These are phyloP conservation scores for Annona squamosa DNA, from an alignment of 164 flowering plant genomes.

Conservation along the genomic window DNA sequence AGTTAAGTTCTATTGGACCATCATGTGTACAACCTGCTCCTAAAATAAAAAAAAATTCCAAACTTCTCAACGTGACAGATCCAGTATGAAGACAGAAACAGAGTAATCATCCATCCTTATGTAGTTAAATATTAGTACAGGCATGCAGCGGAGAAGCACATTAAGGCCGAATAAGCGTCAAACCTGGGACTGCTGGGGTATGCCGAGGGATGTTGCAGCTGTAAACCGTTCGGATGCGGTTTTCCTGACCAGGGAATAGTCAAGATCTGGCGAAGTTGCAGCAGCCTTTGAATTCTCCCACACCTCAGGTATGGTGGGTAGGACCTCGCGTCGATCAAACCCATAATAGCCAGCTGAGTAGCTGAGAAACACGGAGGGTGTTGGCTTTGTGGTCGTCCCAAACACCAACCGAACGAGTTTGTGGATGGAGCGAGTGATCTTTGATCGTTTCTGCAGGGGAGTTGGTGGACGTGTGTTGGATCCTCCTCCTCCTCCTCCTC, in stretches of 20 bases:
- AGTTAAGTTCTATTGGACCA: no score
- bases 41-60: background rate
- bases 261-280: slow-evolving; percentile 36
- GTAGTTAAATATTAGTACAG: no score
- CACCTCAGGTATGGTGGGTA: slow-evolving; percentile 47
- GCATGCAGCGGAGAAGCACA: background rate
- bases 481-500: no score
- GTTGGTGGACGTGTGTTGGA: background rate
- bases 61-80: background rate
- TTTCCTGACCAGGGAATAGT: slow-evolving; percentile 26
- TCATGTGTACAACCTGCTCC: no score
- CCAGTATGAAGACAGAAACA: background rate
- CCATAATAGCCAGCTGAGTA: slow-evolving; percentile 9
- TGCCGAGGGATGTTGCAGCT: slow-evolving; percentile 9
- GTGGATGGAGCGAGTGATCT: slow-evolving; percentile 48
- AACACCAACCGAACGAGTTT: slow-evolving; percentile 49
- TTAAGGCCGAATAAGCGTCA: background rate
- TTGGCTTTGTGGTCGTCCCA: slow-evolving; percentile 16
- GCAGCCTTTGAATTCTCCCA: slow-evolving; percentile 29
- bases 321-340: slow-evolving; percentile 21
- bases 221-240: slow-evolving; percentile 43
- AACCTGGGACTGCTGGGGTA: background rate
- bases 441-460: slow-evolving; percentile 22
- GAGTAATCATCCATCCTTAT: background rate
- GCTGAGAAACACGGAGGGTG: background rate